Evolutionary conservation across 352 stramenopile species (phyloP).

Genomic region (Pythium pyrilobum): DNA sequence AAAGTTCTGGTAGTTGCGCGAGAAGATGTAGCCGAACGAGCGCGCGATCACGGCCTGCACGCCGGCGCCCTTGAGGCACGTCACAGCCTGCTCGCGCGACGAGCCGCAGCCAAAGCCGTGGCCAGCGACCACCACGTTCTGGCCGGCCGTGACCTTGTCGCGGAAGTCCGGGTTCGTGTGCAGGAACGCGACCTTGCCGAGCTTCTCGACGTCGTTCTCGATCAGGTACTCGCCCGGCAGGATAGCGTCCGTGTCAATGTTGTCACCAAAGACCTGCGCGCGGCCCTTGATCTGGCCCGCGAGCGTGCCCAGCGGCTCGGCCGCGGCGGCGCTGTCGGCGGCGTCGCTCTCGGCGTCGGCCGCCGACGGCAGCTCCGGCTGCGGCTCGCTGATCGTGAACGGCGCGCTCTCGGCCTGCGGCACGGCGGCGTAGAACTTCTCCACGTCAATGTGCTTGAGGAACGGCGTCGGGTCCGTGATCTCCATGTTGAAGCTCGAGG

Average conservation of each 20-base stretch:
- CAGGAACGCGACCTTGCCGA: constrained; percentile 80
- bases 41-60: constrained; percentile 78
- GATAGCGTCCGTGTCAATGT: constrained; percentile 88
- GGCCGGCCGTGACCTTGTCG: constrained; percentile 65
- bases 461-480: constrained; percentile 73
- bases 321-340: constrained; percentile 21
- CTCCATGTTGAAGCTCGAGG: constrained; percentile 79
- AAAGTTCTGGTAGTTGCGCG: constrained; percentile 86
- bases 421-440: constrained; percentile 58
- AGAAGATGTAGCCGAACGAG: constrained; percentile 87
- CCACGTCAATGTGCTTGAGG: constrained; percentile 65
- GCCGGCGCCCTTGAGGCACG: constrained; percentile 70
- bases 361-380: constrained; percentile 41
- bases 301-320: constrained; percentile 25
- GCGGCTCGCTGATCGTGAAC: constrained; percentile 40
- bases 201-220: constrained; percentile 81
- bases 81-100: constrained; percentile 82
- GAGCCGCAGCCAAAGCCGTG: constrained; percentile 82
- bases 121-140: constrained; percentile 73
- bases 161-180: constrained; percentile 86
- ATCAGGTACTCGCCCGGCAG: constrained; percentile 74
- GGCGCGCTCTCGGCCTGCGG: constrained; percentile 38
- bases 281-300: constrained; percentile 53
- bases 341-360: constrained; percentile 11
- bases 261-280: constrained; percentile 83